Evolutionary conservation across 176 grass and related monocot species (phyloP), one percentile per base, ranked within the genome.

Genomic region (Zizania latifolia): DNA sequence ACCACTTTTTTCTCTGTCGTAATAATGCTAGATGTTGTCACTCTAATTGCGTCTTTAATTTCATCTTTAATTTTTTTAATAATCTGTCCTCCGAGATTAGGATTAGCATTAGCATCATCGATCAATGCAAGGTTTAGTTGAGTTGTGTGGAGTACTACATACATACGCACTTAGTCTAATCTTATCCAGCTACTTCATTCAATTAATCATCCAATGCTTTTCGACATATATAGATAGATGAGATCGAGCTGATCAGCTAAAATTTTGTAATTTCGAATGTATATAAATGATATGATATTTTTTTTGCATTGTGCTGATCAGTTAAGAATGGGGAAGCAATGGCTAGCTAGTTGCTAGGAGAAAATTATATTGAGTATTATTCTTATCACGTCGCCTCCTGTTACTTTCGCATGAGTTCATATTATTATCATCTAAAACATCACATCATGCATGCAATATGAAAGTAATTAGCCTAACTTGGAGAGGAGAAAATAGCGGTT

Each of bases 401-500:
- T 83, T 60, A 68, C 74, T 73, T 78, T 65, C 74, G 60, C 59
- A 34, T n/a, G n/a, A n/a, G 22, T 8, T 53, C n/a, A 10, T 53
- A 53, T 74, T 66, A 78, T 23, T 74, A 78, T 73, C 68, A 83
- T 78, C 78, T 78, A 24, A 32, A 32, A 67, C 85, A 68, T 83
- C 85, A 77, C 79, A 87, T 87, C 74, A 67, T 32, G 40, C 32
- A 67, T 40, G 40, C 32, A 59, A 78, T 66, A 78, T 66, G 45
- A 40, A 58, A 82, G 51, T 53, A 24, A 61, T 53, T 53, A 61
- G 31, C 78, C 28, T 79, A 81, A 76, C 63, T 76, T 70, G 28
- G 40, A 8, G 64, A 69, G 16, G 17, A 17, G 67, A 45, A 36
- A 71, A 81, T 44, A 58, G 33, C 12, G 45, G 70, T 65, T 39